These are phyloP conservation scores for Moelleriella libera DNA, from an alignment of 2,329 filamentous ascomycete species.

Conservation along the genomic window DNA sequence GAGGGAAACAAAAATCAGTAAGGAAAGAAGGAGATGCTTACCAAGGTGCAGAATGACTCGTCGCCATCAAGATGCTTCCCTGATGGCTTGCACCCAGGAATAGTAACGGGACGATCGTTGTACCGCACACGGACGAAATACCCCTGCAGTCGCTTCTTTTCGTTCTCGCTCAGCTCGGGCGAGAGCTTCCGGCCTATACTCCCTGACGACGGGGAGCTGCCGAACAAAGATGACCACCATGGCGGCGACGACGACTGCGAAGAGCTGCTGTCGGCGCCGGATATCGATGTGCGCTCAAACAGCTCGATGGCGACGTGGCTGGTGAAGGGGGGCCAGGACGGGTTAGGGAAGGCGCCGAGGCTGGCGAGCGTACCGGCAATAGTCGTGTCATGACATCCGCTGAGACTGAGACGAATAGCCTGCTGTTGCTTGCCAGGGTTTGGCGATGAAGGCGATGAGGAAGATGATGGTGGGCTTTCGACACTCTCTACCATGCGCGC, in stretches of 20 bases:
- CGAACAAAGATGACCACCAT: constrained; percentile 13
- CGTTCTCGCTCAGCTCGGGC: constrained; percentile 36
- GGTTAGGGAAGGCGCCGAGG: constrained; percentile 61
- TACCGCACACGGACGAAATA: constrained; percentile 87
- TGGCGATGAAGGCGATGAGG: background rate
- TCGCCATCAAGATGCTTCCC: constrained; percentile 82
- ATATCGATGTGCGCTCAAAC: constrained; percentile 43
- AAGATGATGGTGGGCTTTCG: constrained; percentile 39
- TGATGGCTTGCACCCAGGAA: constrained; percentile 64
- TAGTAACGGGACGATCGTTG: constrained; percentile 68
- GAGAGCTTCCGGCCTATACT: constrained; percentile 39
- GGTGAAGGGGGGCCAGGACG: constrained; percentile 83
- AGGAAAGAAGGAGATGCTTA: constrained; percentile 22
- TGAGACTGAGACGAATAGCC: constrained; percentile 60
- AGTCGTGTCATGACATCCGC: constrained; percentile 88
- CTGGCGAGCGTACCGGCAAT: constrained; percentile 66
- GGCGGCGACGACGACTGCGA: background rate
- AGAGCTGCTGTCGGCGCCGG: too few relatives aligned
- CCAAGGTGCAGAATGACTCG: constrained; percentile 79
- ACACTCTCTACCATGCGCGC: constrained; percentile 56
- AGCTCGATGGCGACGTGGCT: constrained; percentile 85
- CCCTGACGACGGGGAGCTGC: constrained; percentile 12
- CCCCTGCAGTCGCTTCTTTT: constrained; percentile 48
- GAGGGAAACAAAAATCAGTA: background rate
- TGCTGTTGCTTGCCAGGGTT: constrained; percentile 6